Base-by-base conservation (phyloP, 805 yeast species). In the Yarrowia deformans region DNA sequence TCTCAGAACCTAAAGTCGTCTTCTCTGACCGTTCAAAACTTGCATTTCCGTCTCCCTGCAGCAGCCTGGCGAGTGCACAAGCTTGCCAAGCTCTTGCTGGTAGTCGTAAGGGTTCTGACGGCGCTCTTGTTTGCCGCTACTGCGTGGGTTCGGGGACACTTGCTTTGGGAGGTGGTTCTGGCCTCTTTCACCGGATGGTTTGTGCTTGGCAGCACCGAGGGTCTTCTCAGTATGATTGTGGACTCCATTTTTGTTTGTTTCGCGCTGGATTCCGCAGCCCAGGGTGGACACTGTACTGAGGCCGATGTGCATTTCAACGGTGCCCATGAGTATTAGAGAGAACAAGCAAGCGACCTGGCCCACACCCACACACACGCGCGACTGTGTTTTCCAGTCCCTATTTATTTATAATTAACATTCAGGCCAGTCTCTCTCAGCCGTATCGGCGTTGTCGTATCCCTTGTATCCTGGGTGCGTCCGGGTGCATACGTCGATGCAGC, bases 171-270 rank as follows among this genome's bases (percentile, higher is more conserved):
- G 13, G 84, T 81, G 1, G 70, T 81, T 10, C 70, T 81, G 10
- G 81, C 81, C 3, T 79, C 78, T 32, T 76, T 78, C 58, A 76
- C 80, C 13, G 83, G 82, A 14, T 81, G 82, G 82, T 78, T 80
- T 18, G 77, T 81, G 8, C 75, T 80, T 29, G 84, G 83, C 6
- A 79, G 82, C 8, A 79, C 82, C 10, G 84, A 81, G 69, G 81
- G 81, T 16, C 77, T 79, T 14, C 73, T 81, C 63, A 73, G 79
- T 69, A 80, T 77, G 77, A 73, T 77, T 42, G 73, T 77, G 55
- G 81, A 79, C 54, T 75, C 79, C 3, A 70, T 77, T 19, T 78
- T 73, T 56, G 78, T 80, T n/a, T 77, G 78, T 71, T 78, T 73
- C 70, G 79, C 76, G 16, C 72, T 81, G 9, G 80, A 80, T 63